These are phyloP conservation scores for Amaranthus tricolor DNA, from an alignment of 179 eudicot species.

Conservation along the genomic window DNA sequence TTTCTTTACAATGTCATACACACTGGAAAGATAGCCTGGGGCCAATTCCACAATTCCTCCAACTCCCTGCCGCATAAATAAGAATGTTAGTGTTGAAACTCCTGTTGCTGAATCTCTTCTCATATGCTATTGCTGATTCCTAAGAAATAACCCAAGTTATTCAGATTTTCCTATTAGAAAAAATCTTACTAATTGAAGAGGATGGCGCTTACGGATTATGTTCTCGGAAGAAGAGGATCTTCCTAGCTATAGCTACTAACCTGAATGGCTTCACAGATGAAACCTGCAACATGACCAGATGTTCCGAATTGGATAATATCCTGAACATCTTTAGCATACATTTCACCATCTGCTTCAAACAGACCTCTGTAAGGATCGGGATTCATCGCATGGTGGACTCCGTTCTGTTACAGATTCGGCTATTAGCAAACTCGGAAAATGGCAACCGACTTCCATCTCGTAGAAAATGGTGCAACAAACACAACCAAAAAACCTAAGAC, in stretches of 20 bases:
- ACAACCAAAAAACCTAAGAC: neutral
- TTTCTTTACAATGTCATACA: conserved; percentile 53
- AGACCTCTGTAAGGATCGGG: conserved; percentile 92
- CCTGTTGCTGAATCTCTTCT: no score
- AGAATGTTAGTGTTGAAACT: neutral
- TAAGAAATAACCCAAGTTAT: no score
- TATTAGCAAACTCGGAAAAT: conserved; percentile 7
- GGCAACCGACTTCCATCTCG: neutral
- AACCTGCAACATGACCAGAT: conserved; percentile 79
- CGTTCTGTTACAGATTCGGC: conserved; percentile 46
- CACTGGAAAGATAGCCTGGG: conserved; percentile 77
- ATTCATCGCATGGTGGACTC: conserved; percentile 87
- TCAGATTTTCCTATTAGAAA: no score
- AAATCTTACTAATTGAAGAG: no score
- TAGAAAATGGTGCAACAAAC: neutral
- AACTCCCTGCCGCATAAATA: conserved; percentile 59
- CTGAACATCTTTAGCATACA: conserved; percentile 79
- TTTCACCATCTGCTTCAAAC: conserved; percentile 85
- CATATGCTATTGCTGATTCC: no score
- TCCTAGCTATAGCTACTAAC: conserved; percentile 21
- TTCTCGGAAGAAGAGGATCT: neutral
- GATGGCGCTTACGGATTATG: no score
- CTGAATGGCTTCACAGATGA: conserved; percentile 89
- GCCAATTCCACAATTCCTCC: conserved; percentile 93
- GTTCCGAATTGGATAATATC: conserved; percentile 82